phyloP scores from a whole-genome alignment of 179 eudicot species.

The Sideroxylon spinosum region DNA sequence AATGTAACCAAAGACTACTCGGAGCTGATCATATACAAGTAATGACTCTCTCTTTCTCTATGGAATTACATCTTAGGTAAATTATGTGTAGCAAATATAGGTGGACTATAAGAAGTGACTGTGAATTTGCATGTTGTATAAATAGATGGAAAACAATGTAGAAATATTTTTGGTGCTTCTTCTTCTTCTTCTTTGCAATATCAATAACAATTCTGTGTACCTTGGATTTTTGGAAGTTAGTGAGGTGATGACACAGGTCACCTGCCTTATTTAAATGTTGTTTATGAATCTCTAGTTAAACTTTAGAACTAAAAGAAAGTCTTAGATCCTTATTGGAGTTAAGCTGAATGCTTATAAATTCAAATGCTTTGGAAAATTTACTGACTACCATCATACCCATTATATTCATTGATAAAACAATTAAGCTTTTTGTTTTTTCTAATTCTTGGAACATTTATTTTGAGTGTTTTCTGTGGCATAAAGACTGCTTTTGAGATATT shows the following conservation, averaged over 20 bases:
- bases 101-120: not conserved
- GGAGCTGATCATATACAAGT: slow-evolving; percentile 99
- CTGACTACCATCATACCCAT: not conserved
- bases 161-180: not conserved
- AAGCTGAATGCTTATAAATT: not conserved
- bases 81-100: not conserved
- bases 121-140: not conserved
- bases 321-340: not conserved
- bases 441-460: not conserved
- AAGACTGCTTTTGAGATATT: slow-evolving; percentile 1
- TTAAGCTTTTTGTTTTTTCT: not conserved
- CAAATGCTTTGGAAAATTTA: not conserved
- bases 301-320: slow-evolving; percentile 1
- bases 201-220: not conserved
- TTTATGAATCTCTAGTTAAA: not conserved
- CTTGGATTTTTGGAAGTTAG: slow-evolving; percentile 2
- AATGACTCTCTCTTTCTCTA: slow-evolving; percentile 20
- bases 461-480: not conserved
- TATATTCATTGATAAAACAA: not conserved
- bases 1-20: slow-evolving; percentile 88
- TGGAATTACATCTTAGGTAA: not conserved
- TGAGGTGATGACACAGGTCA: not conserved
- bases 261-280: not conserved
- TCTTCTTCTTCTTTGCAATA: not conserved
- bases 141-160: not conserved